Evolutionary conservation across 768 basidiomycete genomes (phyloP), one percentile per base, ranked within the genome.

Genomic region (Neoboletus magnificus): DNA sequence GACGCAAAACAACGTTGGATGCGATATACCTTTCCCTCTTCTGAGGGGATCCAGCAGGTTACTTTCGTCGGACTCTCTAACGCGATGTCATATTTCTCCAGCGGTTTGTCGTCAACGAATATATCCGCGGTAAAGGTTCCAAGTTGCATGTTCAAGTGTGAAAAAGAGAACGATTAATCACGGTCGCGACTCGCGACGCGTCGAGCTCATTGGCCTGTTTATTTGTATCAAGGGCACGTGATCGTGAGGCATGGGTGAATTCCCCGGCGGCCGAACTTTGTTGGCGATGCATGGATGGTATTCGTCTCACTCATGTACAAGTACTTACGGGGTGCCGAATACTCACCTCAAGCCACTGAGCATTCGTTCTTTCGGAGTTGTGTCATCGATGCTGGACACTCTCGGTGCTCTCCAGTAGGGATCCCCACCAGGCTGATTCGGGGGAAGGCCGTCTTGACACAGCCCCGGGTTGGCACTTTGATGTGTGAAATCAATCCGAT

Each of bases 41-140:
- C 56, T 0, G 66, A 66, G 15, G 63, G 50, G 20, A 66, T 53
- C 60, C 62, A 67, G 37, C 66, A 67, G 16, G 58, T 60, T 12
- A 37, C 53, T n/a, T 44, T 36, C 4, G 66, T 62, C 23, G 55
- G 48, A 29, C 18, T 48, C 36, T 55, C 53, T 3, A 30, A 20
- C 1, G 29, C 42, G 16, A 58, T 37, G 13, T 59, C 61, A 35
- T 62, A 61, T 47, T 67, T 57, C 25, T 55, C 42, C 7, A 61
- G 32, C 10, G 52, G 50, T 22, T 56, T 51, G 1, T 30, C 61
- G 5, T 63, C 57, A n/a, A 67, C 39, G 13, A 61, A n/a, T 2
- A 66, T 30, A 2, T 47, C 27, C 6, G 59, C 61, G 12, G 52
- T 66, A 22, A 55, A 57, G 6, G 52, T 49, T 44, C 53, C 60